Base-by-base conservation (phyloP, 148 eudicot genomes). In the Nyssa sinensis region DNA sequence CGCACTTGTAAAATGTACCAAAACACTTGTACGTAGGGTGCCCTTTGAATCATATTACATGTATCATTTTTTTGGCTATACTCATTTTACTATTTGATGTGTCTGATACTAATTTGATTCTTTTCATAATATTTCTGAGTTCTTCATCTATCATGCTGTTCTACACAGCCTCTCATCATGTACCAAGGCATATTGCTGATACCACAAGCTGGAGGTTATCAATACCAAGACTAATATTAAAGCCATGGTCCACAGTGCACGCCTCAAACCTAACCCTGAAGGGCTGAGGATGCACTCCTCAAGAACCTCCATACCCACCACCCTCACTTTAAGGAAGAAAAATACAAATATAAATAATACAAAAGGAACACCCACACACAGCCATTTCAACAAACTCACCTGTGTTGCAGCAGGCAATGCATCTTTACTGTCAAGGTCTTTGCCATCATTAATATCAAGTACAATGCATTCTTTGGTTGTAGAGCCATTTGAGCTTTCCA, bases 371-470 rank as follows among this genome's bases (percentile, higher is more conserved):
- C 2, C 49, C 49, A 16, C 14, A 55, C 27, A 7, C 17, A 9
- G 8, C 28, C 29, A 12, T 14, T 16, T 30, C 34, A 72, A 44
- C 21, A 66, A 34, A 68, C 86, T 74, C 47, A 86, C 92, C 87
- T 83, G 65, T 49, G 19, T 35, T 74, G 21, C 81, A 80, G 53
- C 72, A 47, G 71, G 68, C 14, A 24, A 64, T n/a, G 64, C 41
- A 28, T 33, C 71, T 21, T 73, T 23, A 47, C 39, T 73, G 70
- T 47, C 80, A 39, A 70, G 37, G 23, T 74, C 76, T 32, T 35
- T 21, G 62, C 37, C 55, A 69, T 27, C 77, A 67, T 70, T 77
- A 31, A 27, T 33, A 47, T 53, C 37, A 17, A 55, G 32, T 32
- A 24, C 24, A 71, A 27, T 31, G 53, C 70, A 75, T 61, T 60